Conservation (phyloP, 192 early-diverging fungal genomes). For the Polychytrium aggregatum region DNA sequence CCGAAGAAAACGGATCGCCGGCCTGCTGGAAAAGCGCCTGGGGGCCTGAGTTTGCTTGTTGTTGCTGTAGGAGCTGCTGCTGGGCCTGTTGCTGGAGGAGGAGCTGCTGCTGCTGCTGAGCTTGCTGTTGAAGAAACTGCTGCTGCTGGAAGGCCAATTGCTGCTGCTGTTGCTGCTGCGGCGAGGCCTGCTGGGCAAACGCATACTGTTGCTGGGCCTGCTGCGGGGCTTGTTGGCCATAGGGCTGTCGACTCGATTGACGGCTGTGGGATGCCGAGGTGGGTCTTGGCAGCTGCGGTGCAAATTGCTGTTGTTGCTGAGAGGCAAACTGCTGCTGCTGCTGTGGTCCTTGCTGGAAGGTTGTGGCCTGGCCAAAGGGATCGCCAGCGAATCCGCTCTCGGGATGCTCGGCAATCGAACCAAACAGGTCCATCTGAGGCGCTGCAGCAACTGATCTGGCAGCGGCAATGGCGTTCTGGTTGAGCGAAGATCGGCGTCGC, state of each 20-base stretch:
- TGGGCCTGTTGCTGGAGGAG: not conserved
- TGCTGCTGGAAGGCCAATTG: not conserved
- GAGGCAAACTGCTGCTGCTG: conserved; percentile 1
- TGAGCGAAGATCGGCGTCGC: not conserved
- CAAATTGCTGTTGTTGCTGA: not conserved
- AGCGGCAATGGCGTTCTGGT: not conserved
- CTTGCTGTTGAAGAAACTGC: not conserved
- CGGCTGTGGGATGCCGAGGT: not conserved
- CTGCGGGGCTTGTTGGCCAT: conserved; percentile 5
- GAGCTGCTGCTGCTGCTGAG: not conserved
- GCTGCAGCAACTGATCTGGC: no score
- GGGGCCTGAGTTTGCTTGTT: no score
- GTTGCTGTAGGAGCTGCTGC: conserved; percentile 5
- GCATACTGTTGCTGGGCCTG: not conserved
- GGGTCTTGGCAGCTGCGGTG: conserved; percentile 1
- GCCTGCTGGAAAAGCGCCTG: no score
- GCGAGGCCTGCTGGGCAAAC: conserved; percentile 3
- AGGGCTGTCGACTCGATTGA: not conserved
- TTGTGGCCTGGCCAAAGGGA: conserved; percentile 1
- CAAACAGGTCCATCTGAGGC: no score
- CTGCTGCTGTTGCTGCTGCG: conserved; percentile 14
- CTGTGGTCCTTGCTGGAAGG: conserved; percentile 7
- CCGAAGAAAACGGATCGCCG: no score
- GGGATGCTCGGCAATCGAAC: not conserved
- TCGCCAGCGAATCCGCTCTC: not conserved